Evolutionary conservation across 2,329 filamentous ascomycete genomes (phyloP).

Genomic region (Helotiales sp.): DNA sequence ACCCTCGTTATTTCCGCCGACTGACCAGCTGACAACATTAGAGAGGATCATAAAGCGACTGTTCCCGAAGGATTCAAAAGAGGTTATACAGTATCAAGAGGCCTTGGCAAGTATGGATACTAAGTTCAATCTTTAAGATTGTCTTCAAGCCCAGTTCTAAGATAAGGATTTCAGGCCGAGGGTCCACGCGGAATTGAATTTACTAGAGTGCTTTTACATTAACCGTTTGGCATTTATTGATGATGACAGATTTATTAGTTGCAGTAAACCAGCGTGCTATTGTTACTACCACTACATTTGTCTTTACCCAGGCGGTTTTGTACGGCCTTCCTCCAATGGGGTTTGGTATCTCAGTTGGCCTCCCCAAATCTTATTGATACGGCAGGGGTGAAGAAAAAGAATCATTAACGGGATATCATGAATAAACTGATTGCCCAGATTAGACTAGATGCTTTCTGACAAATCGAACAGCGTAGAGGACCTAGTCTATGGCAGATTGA

Average conservation of each 20-base stretch:
- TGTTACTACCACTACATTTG: too few species aligned
- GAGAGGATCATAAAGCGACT: conserved; percentile 26
- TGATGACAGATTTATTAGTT: conserved; percentile 24
- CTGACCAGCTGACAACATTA: conserved; percentile 16
- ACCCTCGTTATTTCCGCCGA: conserved; percentile 18
- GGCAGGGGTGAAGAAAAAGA: conserved; percentile 18
- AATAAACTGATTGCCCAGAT: conserved; percentile 40
- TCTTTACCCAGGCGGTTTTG: conserved; percentile 41
- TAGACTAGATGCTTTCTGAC: conserved; percentile 33
- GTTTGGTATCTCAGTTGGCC: conserved; percentile 42
- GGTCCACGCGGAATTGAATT: conserved; percentile 28
- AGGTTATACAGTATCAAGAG: conserved; percentile 19
- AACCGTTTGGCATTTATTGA: conserved; percentile 16
- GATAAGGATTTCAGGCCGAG: conserved; percentile 21
- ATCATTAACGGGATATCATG: conserved; percentile 35
- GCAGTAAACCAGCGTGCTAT: conserved; percentile 29
- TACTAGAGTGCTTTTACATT: conserved; percentile 17
- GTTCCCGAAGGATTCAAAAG: conserved; percentile 14
- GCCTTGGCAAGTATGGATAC: conserved; percentile 17
- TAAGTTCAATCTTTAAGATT: conserved; percentile 23
- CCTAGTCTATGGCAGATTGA: conserved; percentile 33
- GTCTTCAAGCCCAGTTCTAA: conserved; percentile 12
- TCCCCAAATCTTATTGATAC: conserved; percentile 33
- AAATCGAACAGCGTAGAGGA: too few species aligned
- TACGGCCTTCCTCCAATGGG: conserved; percentile 37